Percentiles rank a stretch among this genome's conserved stretches.
Conservation (phyloP, 257 asterid genomes). For the Gardenia jasminoides region DNA sequence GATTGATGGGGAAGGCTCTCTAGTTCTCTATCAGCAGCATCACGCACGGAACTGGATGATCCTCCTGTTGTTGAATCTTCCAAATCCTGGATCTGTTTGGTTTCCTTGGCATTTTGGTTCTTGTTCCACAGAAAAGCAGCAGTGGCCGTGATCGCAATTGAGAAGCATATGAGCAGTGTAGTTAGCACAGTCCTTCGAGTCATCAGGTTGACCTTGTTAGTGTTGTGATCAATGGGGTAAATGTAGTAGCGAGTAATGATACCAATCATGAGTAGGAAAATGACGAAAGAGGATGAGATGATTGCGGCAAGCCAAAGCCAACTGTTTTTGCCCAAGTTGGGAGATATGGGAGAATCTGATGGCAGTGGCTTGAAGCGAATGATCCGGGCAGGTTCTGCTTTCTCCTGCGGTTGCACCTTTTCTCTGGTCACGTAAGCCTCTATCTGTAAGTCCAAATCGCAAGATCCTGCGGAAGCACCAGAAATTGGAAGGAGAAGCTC, state of each 20-base stretch:
- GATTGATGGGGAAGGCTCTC: conserved; percentile 79
- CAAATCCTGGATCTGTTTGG: conserved; percentile 46
- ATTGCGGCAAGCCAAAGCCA: conserved; percentile 93
- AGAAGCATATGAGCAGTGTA: conserved; percentile 59
- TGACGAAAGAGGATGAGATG: conserved; percentile 68
- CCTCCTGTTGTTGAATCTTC: conserved; percentile 36
- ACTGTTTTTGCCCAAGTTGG: conserved; percentile 67
- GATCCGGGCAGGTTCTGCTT: conserved; percentile 33
- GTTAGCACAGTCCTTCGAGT: conserved; percentile 57
- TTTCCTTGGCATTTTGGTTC: conserved; percentile 56
- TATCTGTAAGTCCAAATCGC: conserved; percentile 57
- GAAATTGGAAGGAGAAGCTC: conserved; percentile 74
- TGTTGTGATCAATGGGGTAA: conserved; percentile 78
- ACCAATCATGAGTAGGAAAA: conserved; percentile 66
- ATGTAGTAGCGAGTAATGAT: conserved; percentile 58
- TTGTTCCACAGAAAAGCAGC: conserved; percentile 85
- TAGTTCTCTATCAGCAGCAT: conserved; percentile 49
- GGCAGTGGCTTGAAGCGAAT: conserved; percentile 58
- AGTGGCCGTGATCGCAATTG: conserved; percentile 52
- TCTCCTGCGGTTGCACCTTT: conserved; percentile 37
- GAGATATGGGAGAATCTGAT: conserved; percentile 59
- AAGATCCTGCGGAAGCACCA: conserved; percentile 30
- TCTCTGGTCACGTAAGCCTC: conserved; percentile 88
- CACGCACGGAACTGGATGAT: conserved; percentile 22
- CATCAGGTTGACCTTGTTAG: conserved; percentile 49